phyloP scores from a whole-genome alignment of 768 basidiomycete genomes.

The Pulveroboletus sp. region DNA sequence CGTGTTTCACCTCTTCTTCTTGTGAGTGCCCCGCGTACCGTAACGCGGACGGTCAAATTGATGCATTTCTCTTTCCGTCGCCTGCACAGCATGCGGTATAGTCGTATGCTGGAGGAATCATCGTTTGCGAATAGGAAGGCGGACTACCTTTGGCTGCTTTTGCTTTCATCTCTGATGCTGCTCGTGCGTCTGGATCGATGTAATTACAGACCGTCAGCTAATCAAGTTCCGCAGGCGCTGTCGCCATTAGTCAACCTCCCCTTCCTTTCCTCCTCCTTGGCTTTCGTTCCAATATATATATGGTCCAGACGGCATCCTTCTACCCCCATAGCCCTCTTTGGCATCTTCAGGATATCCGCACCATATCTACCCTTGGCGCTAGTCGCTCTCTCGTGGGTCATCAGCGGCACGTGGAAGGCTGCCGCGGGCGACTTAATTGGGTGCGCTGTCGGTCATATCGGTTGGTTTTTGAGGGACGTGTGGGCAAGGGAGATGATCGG shows the following conservation, averaged over 20 bases:
- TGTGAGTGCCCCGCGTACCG: constrained; percentile 53
- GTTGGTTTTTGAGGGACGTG: constrained; percentile 82
- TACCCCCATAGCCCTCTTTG: constrained; percentile 94
- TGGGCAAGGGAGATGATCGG: constrained; percentile 88
- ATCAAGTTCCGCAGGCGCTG: constrained; percentile 46
- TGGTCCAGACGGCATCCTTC: constrained; percentile 95
- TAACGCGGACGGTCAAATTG: not conserved
- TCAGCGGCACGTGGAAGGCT: constrained; percentile 80
- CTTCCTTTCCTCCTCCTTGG: constrained; percentile 88
- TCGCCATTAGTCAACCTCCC: constrained; percentile 89
- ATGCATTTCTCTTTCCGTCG: not conserved
- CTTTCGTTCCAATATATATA: constrained; percentile 94
- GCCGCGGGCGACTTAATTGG: constrained; percentile 80
- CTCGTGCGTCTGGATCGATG: constrained; percentile 50
- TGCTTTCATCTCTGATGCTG: constrained; percentile 80
- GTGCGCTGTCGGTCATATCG: constrained; percentile 82
- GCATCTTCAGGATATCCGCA: constrained; percentile 89
- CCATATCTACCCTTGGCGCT: constrained; percentile 93
- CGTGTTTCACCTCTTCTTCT: constrained; percentile 97
- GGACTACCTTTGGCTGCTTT: constrained; percentile 93
- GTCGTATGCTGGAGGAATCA: constrained; percentile 94
- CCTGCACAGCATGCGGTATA: constrained; percentile 85
- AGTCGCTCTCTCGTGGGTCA: constrained; percentile 79
- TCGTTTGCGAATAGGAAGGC: constrained; percentile 88
- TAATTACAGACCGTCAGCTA: not conserved